Conservation (phyloP, 805 yeast species). For the Saccharomycopsis sp. region DNA sequence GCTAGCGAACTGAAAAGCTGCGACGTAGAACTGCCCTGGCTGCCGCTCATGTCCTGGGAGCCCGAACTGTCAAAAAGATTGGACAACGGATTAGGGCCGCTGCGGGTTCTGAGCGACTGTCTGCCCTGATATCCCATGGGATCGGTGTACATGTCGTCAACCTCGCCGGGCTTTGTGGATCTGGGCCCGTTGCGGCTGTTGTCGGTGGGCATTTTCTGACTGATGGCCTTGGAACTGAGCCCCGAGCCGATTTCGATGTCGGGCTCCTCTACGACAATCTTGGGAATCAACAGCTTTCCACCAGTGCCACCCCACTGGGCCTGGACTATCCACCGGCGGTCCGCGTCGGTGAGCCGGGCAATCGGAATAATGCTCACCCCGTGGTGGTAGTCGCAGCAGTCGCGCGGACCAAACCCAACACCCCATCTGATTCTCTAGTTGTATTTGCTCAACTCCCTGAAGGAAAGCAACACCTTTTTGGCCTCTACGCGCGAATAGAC, state of each 20-base stretch:
- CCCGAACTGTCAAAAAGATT: background rate
- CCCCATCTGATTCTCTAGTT: constrained; percentile 89
- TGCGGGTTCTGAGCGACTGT: background rate
- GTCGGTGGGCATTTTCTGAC: constrained; percentile 86
- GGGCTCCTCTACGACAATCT: constrained; percentile 88
- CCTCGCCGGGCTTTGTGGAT: constrained; percentile 57
- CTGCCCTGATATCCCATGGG: constrained; percentile 9
- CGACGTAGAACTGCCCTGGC: background rate
- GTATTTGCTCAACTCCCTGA: constrained; percentile 51
- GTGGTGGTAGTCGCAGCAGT: constrained; percentile 88
- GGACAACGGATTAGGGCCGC: background rate
- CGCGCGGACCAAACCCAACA: constrained; percentile 97
- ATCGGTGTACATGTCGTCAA: constrained; percentile 27
- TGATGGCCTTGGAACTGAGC: constrained; percentile 82
- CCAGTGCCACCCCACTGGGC: constrained; percentile 98
- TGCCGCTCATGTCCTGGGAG: background rate
- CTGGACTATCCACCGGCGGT: constrained; percentile 73
- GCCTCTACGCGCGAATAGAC: constrained; percentile 89
- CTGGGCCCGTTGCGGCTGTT: constrained; percentile 77
- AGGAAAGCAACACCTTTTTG: constrained; percentile 64
- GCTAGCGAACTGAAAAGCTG: background rate
- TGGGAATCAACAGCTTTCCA: constrained; percentile 70
- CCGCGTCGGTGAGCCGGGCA: constrained; percentile 89
- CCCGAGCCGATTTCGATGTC: constrained; percentile 95
- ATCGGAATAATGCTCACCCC: constrained; percentile 85